Percentiles rank a stretch among this genome's conserved stretches.
Conservation (phyloP, 495 filamentous ascomycete species). For the Penicillium simplicissimum region DNA sequence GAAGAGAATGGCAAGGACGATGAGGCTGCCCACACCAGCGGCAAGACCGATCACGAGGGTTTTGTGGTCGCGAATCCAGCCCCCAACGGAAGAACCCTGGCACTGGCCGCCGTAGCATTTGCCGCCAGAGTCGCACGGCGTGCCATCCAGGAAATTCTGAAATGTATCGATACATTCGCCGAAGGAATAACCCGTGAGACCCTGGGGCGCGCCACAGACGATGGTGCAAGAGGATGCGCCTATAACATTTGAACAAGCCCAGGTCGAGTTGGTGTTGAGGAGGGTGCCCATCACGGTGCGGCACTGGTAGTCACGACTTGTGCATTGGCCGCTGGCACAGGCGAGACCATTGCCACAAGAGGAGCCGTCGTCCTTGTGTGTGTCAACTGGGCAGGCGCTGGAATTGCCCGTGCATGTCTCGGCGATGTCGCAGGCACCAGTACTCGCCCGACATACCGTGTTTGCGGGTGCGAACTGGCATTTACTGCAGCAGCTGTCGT, state of each 20-base stretch:
- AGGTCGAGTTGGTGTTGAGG: conserved; percentile 73
- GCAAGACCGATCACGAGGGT: conserved; percentile 74
- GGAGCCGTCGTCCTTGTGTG: conserved; percentile 66
- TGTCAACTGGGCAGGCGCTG: conserved; percentile 72
- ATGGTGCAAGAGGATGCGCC: conserved; percentile 64
- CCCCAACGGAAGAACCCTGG: conserved; percentile 58
- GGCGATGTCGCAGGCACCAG: conserved; percentile 76
- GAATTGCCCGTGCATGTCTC: conserved; percentile 78
- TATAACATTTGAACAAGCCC: conserved; percentile 68
- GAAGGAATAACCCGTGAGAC: conserved; percentile 47
- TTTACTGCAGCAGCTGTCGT: conserved; percentile 82
- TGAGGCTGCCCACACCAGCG: conserved; percentile 63
- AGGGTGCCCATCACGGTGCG: conserved; percentile 80
- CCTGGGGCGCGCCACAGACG: conserved; percentile 71
- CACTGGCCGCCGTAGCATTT: conserved; percentile 74
- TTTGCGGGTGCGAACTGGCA: conserved; percentile 71
- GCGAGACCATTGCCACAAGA: conserved; percentile 67
- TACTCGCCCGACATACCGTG: conserved; percentile 77
- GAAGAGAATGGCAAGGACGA: conserved; percentile 60
- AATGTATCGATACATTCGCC: conserved; percentile 64
- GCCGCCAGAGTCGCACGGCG: conserved; percentile 80
- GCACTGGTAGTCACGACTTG: conserved; percentile 88
- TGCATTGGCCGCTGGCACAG: conserved; percentile 94
- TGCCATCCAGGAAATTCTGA: conserved; percentile 95
- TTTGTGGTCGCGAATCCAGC: conserved; percentile 72